phyloP scores from a whole-genome alignment of 352 stramenopile species.

The Phytophthora fragariae region DNA sequence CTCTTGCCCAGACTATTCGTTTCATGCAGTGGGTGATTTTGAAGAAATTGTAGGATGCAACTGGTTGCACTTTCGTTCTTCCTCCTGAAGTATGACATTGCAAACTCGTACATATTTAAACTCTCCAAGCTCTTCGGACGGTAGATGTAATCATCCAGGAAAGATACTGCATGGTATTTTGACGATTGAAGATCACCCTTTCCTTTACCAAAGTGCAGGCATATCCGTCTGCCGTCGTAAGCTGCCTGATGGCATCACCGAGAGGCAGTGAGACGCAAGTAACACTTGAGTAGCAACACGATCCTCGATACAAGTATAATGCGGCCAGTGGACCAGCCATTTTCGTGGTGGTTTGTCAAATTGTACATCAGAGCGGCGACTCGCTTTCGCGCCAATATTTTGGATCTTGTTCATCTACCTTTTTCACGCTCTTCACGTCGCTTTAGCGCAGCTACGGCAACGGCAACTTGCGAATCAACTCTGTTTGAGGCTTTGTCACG shows the following conservation, averaged over 20 bases:
- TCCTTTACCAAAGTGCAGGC: background rate
- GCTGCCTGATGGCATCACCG: background rate
- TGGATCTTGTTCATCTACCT: background rate
- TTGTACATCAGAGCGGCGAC: background rate
- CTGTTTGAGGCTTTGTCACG: background rate
- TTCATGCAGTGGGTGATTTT: background rate
- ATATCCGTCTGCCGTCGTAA: background rate
- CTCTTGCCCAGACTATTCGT: background rate
- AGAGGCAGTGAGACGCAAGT: background rate
- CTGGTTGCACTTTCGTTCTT: background rate
- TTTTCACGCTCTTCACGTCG: slow-evolving; percentile 1
- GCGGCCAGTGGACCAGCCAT: slow-evolving; percentile 4
- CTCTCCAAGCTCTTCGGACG: background rate
- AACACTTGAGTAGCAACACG: slow-evolving; percentile 1
- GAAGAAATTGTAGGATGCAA: background rate
- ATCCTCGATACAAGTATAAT: slow-evolving; percentile 5
- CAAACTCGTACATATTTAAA: slow-evolving; percentile 5
- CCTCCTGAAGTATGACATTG: slow-evolving; percentile 6
- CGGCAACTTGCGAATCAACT: background rate
- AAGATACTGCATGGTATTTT: background rate
- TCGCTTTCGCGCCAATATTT: background rate
- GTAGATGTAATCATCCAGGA: slow-evolving; percentile 9
- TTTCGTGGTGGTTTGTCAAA: slow-evolving; percentile 11
- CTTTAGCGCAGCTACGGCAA: background rate
- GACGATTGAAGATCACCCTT: background rate